These are phyloP conservation scores for Amphichorda felina DNA, from an alignment of 2,329 filamentous ascomycete genomes.

Conservation along the genomic window DNA sequence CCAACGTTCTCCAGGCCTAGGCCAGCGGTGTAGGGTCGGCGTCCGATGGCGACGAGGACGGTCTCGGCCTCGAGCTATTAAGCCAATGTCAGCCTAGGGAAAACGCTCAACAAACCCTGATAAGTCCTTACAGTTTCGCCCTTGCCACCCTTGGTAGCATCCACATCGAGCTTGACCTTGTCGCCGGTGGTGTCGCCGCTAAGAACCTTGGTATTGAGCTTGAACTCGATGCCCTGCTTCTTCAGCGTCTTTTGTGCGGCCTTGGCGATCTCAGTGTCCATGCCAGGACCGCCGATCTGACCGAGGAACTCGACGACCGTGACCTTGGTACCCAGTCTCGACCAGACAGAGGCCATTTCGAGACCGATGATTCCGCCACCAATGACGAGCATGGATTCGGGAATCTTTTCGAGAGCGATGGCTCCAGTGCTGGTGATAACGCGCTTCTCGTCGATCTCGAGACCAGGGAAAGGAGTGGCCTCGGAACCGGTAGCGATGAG, in stretches of 20 bases:
- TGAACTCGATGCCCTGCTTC: slow-evolving; percentile 98
- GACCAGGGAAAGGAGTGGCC: slow-evolving; percentile 88
- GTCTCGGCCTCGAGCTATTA: slow-evolving; percentile 80
- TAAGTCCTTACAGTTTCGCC: slow-evolving; percentile 60
- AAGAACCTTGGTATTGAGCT: slow-evolving; percentile 90
- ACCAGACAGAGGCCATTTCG: slow-evolving; percentile 98
- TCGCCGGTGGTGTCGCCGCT: slow-evolving; percentile 72
- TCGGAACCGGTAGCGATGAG: slow-evolving; percentile 94
- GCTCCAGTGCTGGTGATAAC: slow-evolving; percentile 95
- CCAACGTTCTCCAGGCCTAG: slow-evolving; percentile 91
- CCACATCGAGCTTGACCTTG: slow-evolving; percentile 69
- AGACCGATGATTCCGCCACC: slow-evolving; percentile 97
- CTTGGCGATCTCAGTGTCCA: slow-evolving; percentile 93
- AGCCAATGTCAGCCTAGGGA: not conserved
- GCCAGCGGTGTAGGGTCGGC: slow-evolving; percentile 84
- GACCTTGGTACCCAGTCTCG: slow-evolving; percentile 81
- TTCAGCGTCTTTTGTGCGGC: slow-evolving; percentile 79
- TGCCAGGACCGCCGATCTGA: slow-evolving; percentile 94
- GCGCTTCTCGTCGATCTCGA: slow-evolving; percentile 94
- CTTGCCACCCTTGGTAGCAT: slow-evolving; percentile 95
- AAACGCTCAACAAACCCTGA: not conserved
- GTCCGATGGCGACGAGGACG: slow-evolving; percentile 91
- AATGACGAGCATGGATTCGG: slow-evolving; percentile 94
- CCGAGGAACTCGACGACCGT: slow-evolving; percentile 94
- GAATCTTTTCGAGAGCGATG: slow-evolving; percentile 77